Conservation (phyloP, 768 basidiomycete genomes). For the Dictyophora rubrovolvata region DNA sequence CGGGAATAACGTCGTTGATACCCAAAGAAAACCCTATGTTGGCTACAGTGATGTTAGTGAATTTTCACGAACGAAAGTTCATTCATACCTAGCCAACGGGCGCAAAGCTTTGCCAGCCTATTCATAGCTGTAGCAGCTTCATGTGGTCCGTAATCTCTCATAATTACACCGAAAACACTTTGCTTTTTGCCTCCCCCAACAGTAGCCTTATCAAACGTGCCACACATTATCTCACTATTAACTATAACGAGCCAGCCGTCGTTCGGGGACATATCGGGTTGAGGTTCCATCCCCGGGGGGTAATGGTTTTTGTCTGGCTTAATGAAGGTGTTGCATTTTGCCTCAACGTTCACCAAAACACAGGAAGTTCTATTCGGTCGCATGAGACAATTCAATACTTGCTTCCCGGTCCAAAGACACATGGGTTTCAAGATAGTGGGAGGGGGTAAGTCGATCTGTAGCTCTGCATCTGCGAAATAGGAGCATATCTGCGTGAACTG, state of each 20-base stretch:
- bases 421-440: slow-evolving; percentile 91
- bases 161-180: slow-evolving; percentile 95
- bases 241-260: slow-evolving; percentile 96
- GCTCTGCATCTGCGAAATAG: slow-evolving; percentile 82
- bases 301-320: slow-evolving; percentile 58
- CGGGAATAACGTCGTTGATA: slow-evolving; percentile 97
- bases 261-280: slow-evolving; percentile 85
- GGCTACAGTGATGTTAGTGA: slow-evolving; percentile 40
- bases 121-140: slow-evolving; percentile 96
- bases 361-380: slow-evolving; percentile 77
- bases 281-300: slow-evolving; percentile 43
- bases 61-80: neutral
- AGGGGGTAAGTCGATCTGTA: slow-evolving; percentile 92
- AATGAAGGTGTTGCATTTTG: slow-evolving; percentile 85
- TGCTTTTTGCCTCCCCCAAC: slow-evolving; percentile 99
- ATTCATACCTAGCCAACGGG: slow-evolving; percentile 75
- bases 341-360: slow-evolving; percentile 89
- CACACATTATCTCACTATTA: slow-evolving; percentile 99
- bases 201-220: slow-evolving; percentile 97
- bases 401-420: slow-evolving; percentile 95
- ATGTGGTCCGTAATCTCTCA: slow-evolving; percentile 92
- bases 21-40: slow-evolving; percentile 97
- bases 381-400: slow-evolving; percentile 97
- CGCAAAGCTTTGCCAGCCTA: slow-evolving; percentile 88
- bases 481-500: slow-evolving; percentile 97